These are phyloP conservation scores for Endothia cerciana DNA, from an alignment of 2,329 filamentous ascomycete genomes.

Conservation along the genomic window DNA sequence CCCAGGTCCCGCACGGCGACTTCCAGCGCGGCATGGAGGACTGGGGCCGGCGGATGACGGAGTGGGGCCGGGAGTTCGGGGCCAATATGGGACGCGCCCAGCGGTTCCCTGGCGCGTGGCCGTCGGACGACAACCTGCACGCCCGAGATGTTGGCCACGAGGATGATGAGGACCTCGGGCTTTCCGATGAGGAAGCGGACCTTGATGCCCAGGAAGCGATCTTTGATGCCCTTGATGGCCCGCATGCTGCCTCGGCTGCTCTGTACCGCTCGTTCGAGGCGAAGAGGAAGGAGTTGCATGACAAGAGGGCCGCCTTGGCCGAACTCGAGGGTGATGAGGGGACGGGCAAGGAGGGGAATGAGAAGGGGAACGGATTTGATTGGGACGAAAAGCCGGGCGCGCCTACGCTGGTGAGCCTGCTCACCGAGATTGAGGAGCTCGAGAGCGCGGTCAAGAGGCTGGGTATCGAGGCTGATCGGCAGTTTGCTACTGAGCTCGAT, in stretches of 20 bases:
- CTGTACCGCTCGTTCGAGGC: conserved; percentile 44
- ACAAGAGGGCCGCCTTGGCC: conserved; percentile 36
- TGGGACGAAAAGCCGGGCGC: conserved; percentile 31
- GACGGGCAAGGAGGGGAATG: conserved; percentile 21
- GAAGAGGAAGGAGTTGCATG: conserved; percentile 41
- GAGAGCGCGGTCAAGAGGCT: conserved; percentile 43
- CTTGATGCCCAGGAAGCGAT: conserved; percentile 25
- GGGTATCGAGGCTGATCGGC: conserved; percentile 50
- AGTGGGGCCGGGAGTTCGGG: conserved; percentile 7
- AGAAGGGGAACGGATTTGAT: conserved; percentile 18
- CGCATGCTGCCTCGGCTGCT: conserved; percentile 35
- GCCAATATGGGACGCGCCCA: conserved; percentile 1
- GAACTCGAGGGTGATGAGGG: conserved; percentile 14
- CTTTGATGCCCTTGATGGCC: conserved; percentile 29
- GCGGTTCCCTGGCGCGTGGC: conserved; percentile 41
- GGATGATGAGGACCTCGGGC: conserved; percentile 9
- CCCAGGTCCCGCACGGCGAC: background rate
- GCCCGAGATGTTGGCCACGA: conserved; percentile 9
- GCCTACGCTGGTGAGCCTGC: conserved; percentile 35
- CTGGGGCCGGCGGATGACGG: conserved; percentile 17
- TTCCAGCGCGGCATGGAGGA: conserved; percentile 22
- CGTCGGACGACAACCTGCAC: conserved; percentile 34
- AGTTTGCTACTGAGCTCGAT: conserved; percentile 49
- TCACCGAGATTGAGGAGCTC: conserved; percentile 44
- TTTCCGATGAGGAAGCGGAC: conserved; percentile 19